These are phyloP conservation scores for Lodderomyces jiufengensis DNA, from an alignment of 1,139 yeast species.

Conservation along the genomic window DNA sequence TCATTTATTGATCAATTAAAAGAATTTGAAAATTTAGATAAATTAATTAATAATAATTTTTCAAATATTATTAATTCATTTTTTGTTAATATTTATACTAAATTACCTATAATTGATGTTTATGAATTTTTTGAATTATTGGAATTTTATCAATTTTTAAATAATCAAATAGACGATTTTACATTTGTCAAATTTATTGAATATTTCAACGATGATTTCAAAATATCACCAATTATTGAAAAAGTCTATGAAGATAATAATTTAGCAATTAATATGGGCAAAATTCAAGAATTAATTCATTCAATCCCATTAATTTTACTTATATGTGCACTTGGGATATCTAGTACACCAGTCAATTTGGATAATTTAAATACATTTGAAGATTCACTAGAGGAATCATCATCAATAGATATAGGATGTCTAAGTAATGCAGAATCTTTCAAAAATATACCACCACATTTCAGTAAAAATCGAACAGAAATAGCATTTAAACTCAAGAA, in stretches of 20 bases:
- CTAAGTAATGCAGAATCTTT: slow-evolving; percentile 12
- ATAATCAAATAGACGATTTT: slow-evolving; percentile 18
- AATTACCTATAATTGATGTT: slow-evolving; percentile 33
- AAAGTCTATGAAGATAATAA: slow-evolving; percentile 15
- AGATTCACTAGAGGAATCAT: slow-evolving; percentile 29
- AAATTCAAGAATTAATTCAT: slow-evolving; percentile 22
- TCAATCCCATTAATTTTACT: slow-evolving; percentile 28
- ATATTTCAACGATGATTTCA: slow-evolving; percentile 12
- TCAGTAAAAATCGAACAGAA: slow-evolving; percentile 21
- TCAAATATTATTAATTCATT: slow-evolving; percentile 27
- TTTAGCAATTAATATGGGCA: slow-evolving; percentile 20
- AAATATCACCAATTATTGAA: slow-evolving; percentile 13
- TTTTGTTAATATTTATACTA: slow-evolving; percentile 34
- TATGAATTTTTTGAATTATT: slow-evolving; percentile 29
- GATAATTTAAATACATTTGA: slow-evolving; percentile 30
- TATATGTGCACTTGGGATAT: slow-evolving; percentile 33
- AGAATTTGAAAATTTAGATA: slow-evolving; percentile 19
- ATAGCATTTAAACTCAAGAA: slow-evolving; percentile 24
- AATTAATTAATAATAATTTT: slow-evolving; percentile 20
- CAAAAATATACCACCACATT: slow-evolving; percentile 12
- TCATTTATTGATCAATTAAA: slow-evolving; percentile 17
- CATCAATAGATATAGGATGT: slow-evolving; percentile 18
- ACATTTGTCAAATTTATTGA: slow-evolving; percentile 24
- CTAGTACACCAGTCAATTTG: slow-evolving; percentile 31
- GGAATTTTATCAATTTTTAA: slow-evolving; percentile 26